Base-by-base conservation (phyloP, 2,329 filamentous ascomycete species). In the Rutstroemia sp. region DNA sequence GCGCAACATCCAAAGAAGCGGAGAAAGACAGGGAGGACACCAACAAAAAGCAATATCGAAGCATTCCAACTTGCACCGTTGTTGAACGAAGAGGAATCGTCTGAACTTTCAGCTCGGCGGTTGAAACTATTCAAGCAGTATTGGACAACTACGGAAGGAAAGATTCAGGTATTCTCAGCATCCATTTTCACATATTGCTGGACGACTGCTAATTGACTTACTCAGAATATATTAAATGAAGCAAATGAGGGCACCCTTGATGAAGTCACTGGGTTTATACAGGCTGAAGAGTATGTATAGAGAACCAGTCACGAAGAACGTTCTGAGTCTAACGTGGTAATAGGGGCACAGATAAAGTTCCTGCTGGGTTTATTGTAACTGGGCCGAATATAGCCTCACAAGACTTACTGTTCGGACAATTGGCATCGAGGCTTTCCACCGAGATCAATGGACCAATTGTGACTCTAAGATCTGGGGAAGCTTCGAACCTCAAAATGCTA, bases 321-420 rank as follows among this genome's bases (percentile, higher is more conserved):
- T 4, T 14, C 34, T 19, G 6, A 38, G 48, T 41, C 50, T 49
- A 21, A 54, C 37, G 55, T 60, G 42, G 51, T 12, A 47, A 14
- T 52, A 62, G 61, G 56, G 56, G 51, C n/a, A 57, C 39, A 37
- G 53, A 61, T 17, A 63, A 47, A 55, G 50, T 67, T 79, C 83
- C 86, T 0, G 80, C 86, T 7, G 86, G 81, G 2, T 85, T 92
- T 62, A 83, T 92, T 63, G 80, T 89, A 57, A 88, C 87, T 8
- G 89, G 89, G 0, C 87, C 89, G 7, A 90, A 89, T 61, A 86
- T 91, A 63, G 84, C 87, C 38, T 87, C 86, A 1, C 87, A 91
- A 68, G 81, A 83, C 44, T 75, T 87, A 12, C 76, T 92, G n/a
- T 91, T 91, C 63, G 76, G 82, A 57, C 86, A 89, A 68, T 73